Evolutionary conservation across 345 rosid species (phyloP).

Genomic region (Salix suchowensis): DNA sequence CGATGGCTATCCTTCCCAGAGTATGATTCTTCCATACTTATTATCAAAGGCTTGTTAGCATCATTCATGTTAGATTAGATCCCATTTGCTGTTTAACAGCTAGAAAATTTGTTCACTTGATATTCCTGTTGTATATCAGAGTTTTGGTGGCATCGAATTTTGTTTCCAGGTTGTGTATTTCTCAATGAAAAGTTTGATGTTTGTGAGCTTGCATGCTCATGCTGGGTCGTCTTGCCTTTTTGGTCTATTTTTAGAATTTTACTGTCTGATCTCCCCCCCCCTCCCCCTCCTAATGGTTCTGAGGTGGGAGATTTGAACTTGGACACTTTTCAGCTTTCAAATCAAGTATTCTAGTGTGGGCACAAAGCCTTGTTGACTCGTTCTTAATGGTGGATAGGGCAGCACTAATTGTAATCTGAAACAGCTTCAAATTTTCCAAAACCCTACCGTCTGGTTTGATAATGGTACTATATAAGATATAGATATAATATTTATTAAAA

Average conservation of each 20-base stretch:
- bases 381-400: neutral
- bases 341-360: neutral
- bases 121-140: neutral
- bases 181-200: neutral
- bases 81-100: neutral
- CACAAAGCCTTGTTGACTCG: neutral
- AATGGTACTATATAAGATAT: no score
- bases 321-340: neutral
- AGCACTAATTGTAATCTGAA: neutral
- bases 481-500: no score
- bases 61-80: neutral
- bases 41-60: neutral
- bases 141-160: slow-evolving; percentile 1
- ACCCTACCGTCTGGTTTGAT: no score
- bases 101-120: slow-evolving; percentile 12
- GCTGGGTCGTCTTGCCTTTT: neutral
- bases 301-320: neutral
- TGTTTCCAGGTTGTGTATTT: neutral
- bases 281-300: neutral
- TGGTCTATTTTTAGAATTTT: neutral
- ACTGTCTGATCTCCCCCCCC: neutral
- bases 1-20: slow-evolving; percentile 5
- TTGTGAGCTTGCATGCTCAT: neutral
- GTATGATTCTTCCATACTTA: slow-evolving; percentile 4
- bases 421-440: no score